These are phyloP conservation scores for Penicillium paradoxum DNA, from an alignment of 495 filamentous ascomycete genomes.

Conservation along the genomic window DNA sequence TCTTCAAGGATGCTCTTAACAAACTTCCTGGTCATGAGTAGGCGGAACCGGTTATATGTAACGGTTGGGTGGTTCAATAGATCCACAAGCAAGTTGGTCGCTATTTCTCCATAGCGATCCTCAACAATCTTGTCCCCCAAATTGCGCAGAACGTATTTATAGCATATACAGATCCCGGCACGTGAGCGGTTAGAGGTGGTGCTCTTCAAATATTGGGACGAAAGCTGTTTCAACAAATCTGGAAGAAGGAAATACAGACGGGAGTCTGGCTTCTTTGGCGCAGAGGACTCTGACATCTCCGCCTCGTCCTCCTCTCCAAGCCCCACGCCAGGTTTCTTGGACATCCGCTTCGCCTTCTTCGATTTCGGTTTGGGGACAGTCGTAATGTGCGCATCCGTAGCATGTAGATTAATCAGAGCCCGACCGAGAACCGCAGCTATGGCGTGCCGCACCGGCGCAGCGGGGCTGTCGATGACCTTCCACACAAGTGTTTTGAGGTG, in stretches of 20 bases:
- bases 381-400: conserved; percentile 52
- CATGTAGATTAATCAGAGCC: conserved; percentile 73
- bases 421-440: conserved; percentile 82
- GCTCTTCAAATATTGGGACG: conserved; percentile 71
- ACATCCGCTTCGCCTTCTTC: conserved; percentile 68
- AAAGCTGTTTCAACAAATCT: conserved; percentile 77
- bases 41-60: conserved; percentile 78
- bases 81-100: conserved; percentile 74
- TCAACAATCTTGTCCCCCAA: conserved; percentile 75
- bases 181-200: conserved; percentile 76
- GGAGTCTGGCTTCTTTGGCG: conserved; percentile 62
- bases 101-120: conserved; percentile 70
- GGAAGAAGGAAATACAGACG: conserved; percentile 66
- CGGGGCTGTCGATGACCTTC: conserved; percentile 78
- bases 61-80: conserved; percentile 72
- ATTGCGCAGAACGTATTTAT: conserved; percentile 69
- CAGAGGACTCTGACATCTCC: conserved; percentile 63
- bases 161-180: conserved; percentile 82
- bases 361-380: conserved; percentile 58
- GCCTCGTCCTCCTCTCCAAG: conserved; percentile 71
- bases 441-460: conserved; percentile 69
- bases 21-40: conserved; percentile 80
- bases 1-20: conserved; percentile 79
- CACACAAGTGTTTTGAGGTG: conserved; percentile 71
- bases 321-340: conserved; percentile 61